Percentiles rank a stretch among this genome's conserved stretches.
Evolutionary conservation across 495 filamentous ascomycete genomes (phyloP).

Genomic region (Penicillium roqueforti): DNA sequence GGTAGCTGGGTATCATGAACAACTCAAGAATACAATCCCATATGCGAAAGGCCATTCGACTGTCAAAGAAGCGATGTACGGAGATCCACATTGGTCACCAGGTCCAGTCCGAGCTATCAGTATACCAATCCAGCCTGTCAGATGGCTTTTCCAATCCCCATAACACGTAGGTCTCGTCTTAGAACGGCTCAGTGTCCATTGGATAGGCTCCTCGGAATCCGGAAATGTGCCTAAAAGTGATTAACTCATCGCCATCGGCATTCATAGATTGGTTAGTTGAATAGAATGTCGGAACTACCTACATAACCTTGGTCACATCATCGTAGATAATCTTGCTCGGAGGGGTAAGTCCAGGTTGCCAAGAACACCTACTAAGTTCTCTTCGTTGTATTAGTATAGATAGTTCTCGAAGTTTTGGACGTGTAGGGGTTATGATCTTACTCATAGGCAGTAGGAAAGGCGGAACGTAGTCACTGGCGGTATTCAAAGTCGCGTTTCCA

Average conservation of each 20-base stretch:
- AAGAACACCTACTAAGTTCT: slow-evolving; percentile 1
- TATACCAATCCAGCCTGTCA: slow-evolving; percentile 1
- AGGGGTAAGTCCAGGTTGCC: neutral
- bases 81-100: neutral
- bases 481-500: slow-evolving; percentile 4
- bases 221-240: neutral
- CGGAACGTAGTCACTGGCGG: neutral
- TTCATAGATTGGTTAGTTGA: neutral
- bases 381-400: slow-evolving; percentile 1
- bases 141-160: slow-evolving; percentile 5
- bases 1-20: too few relatives aligned
- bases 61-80: neutral
- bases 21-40: neutral
- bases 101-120: slow-evolving; percentile 3
- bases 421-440: slow-evolving; percentile 2
- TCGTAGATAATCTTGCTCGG: neutral
- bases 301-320: neutral
- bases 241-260: slow-evolving; percentile 2
- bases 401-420: neutral
- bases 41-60: neutral
- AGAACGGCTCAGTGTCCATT: slow-evolving; percentile 1
- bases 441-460: neutral
- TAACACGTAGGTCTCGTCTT: neutral
- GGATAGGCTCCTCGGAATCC: neutral
- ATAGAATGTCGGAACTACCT: neutral